phyloP scores from a whole-genome alignment of 2,329 filamentous ascomycete genomes.

The Colletotrichum sp. region DNA sequence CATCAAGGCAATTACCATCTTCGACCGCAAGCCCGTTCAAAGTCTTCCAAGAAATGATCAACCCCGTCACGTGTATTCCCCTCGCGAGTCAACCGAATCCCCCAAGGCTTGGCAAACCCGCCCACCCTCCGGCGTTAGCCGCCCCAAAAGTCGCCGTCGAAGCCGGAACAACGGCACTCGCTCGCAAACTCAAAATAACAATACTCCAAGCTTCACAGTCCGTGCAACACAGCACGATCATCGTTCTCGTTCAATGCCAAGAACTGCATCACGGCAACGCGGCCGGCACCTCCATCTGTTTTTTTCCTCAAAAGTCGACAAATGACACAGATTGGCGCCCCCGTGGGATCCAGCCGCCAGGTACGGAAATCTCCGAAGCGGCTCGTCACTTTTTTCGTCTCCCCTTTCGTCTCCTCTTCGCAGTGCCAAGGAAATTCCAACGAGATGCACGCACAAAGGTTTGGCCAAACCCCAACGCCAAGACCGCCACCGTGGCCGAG shows the following conservation, averaged over 20 bases:
- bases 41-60: background rate
- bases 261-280: background rate
- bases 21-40: background rate
- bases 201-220: background rate
- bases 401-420: too few relatives aligned
- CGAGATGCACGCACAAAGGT: background rate
- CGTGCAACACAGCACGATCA: background rate
- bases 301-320: background rate
- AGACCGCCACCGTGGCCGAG: background rate
- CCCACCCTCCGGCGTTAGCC: background rate
- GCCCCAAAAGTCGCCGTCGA: background rate
- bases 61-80: background rate
- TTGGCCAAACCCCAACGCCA: background rate
- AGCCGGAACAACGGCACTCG: background rate
- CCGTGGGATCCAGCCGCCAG: background rate
- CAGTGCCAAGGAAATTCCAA: background rate
- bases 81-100: background rate
- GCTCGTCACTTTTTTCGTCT: background rate
- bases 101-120: background rate
- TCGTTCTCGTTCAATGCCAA: rapidly evolving
- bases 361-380: constrained; percentile 5
- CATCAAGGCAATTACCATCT: background rate
- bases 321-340: background rate
- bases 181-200: background rate
- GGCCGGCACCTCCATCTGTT: background rate